These are phyloP conservation scores for Arctium lappa DNA, from an alignment of 129 eudicot genomes.

Conservation along the genomic window DNA sequence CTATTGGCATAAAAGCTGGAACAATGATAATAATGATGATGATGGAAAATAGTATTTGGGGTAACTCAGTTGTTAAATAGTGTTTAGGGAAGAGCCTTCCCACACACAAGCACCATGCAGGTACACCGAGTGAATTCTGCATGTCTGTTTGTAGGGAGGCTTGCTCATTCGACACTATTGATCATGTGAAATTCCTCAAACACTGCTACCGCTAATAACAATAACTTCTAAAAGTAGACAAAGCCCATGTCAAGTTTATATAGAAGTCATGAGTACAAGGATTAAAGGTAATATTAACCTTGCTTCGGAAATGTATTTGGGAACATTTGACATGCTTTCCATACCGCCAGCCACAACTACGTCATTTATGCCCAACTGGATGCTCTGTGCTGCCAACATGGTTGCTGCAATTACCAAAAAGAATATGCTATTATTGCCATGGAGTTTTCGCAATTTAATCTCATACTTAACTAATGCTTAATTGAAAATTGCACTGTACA, in stretches of 20 bases:
- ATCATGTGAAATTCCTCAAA: background rate
- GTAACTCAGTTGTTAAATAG: background rate
- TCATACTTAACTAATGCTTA: background rate
- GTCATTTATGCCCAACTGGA: conserved; percentile 83
- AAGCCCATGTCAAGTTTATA: background rate
- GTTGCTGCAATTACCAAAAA: conserved; percentile 63
- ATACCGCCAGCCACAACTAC: conserved; percentile 89
- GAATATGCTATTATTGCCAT: background rate
- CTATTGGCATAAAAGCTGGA: background rate
- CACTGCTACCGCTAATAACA: background rate
- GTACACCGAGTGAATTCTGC: too few species aligned
- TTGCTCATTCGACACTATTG: background rate
- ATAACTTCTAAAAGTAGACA: background rate
- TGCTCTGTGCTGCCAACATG: conserved; percentile 92
- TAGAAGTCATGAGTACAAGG: background rate
- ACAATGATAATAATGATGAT: background rate
- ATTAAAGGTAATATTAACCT: conserved; percentile 45
- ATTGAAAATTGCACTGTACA: background rate
- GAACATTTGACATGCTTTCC: conserved; percentile 97
- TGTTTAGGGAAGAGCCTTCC: background rate
- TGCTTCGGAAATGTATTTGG: conserved; percentile 77
- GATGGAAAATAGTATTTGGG: background rate
- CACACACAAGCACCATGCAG: background rate
- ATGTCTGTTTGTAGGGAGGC: background rate
- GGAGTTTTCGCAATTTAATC: background rate